Conservation (phyloP, 495 filamentous ascomycete genomes). For the Delitschia confertaspora region DNA sequence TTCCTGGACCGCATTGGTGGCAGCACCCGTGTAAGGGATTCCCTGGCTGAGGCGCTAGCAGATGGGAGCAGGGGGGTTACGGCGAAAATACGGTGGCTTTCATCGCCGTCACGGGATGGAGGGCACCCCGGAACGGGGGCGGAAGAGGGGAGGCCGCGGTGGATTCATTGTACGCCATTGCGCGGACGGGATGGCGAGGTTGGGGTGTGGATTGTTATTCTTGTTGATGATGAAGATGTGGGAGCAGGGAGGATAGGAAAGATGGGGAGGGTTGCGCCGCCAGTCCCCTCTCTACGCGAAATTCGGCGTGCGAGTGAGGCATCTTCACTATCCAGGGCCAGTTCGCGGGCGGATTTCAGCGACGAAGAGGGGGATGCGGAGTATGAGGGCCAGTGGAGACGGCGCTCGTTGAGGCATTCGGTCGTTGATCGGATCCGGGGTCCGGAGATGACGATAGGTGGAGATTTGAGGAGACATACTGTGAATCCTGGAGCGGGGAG, state of each 20-base stretch:
- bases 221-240: conserved; percentile 51
- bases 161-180: conserved; percentile 59
- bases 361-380: conserved; percentile 4
- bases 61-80: conserved; percentile 48
- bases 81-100: conserved; percentile 50
- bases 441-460: conserved; percentile 12
- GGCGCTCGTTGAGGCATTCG: conserved; percentile 1
- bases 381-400: background rate
- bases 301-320: background rate
- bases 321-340: too few relatives aligned
- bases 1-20: conserved; percentile 56
- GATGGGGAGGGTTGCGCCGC: conserved; percentile 12
- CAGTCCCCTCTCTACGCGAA: conserved; percentile 9
- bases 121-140: conserved; percentile 32
- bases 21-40: conserved; percentile 42
- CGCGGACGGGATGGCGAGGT: conserved; percentile 48
- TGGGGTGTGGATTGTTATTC: conserved; percentile 60
- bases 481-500: too few relatives aligned
- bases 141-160: conserved; percentile 44
- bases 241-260: conserved; percentile 7
- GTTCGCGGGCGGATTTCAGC: background rate
- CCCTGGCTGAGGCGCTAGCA: conserved; percentile 46
- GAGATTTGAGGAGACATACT: too few relatives aligned
- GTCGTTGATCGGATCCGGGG: conserved; percentile 10
- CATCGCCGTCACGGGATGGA: conserved; percentile 30